Percentiles rank a stretch among this genome's conserved stretches.
Evolutionary conservation across 176 grass and related monocot species (phyloP).

Genomic region (Coix lacrymajobi): DNA sequence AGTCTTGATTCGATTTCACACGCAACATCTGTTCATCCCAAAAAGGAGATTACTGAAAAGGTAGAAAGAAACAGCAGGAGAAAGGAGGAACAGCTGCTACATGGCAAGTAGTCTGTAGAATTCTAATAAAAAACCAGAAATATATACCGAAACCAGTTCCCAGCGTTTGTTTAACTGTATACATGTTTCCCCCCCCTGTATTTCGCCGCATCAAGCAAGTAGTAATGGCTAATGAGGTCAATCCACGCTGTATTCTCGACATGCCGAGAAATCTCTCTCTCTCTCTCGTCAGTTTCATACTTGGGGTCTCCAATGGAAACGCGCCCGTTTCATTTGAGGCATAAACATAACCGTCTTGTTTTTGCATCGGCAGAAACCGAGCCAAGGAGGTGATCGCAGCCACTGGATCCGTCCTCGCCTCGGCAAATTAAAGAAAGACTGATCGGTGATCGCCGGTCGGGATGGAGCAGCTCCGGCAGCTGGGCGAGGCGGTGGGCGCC

Average conservation of each 20-base stretch:
- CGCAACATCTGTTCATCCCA: neutral
- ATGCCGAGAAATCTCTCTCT: neutral
- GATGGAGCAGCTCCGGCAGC: slow-evolving; percentile 90
- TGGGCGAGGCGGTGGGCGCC: slow-evolving; percentile 61
- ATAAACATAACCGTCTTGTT: neutral
- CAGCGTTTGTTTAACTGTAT: neutral
- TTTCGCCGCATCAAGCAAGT: neutral
- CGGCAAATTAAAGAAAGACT: neutral
- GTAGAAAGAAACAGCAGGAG: slow-evolving; percentile 17
- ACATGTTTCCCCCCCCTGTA: neutral
- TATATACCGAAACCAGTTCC: neutral
- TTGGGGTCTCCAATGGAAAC: neutral
- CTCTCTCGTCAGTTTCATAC: slow-evolving; percentile 2
- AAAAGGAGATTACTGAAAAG: neutral
- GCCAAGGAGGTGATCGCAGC: neutral
- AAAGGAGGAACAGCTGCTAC: neutral
- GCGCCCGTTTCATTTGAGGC: neutral
- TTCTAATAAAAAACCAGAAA: neutral
- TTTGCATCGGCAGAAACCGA: slow-evolving; percentile 9
- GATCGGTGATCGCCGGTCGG: neutral
- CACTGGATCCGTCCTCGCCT: slow-evolving; percentile 1
- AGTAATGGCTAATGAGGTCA: neutral
- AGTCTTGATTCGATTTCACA: slow-evolving; percentile 4
- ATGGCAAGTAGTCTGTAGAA: neutral
- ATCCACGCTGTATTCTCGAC: neutral